phyloP scores from a whole-genome alignment of 2,329 filamentous ascomycete species.

The Xylariaceae sp. region DNA sequence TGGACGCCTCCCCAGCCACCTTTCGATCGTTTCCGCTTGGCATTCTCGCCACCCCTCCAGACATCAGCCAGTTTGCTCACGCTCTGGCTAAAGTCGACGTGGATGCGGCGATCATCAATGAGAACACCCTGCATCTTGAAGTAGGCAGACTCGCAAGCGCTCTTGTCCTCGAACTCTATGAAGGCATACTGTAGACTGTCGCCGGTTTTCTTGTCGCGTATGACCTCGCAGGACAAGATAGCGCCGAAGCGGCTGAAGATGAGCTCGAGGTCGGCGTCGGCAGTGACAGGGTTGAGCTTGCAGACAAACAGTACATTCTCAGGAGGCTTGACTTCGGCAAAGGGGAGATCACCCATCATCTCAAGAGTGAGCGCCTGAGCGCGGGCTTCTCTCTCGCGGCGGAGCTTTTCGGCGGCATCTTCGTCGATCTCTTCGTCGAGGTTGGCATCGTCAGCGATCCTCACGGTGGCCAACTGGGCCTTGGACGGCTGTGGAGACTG shows the following conservation, averaged over 20 bases:
- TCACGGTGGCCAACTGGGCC: conserved; percentile 83
- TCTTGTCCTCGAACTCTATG: conserved; percentile 91
- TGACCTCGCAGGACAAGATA: conserved; percentile 93
- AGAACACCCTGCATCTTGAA: conserved; percentile 98
- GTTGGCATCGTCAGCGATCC: conserved; percentile 85
- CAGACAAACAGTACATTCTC: conserved; percentile 98
- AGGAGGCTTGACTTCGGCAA: conserved; percentile 93
- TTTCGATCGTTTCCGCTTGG: conserved; percentile 57
- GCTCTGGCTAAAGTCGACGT: conserved; percentile 97
- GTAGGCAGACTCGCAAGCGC: conserved; percentile 89
- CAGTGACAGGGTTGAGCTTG: conserved; percentile 95
- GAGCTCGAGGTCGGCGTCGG: conserved; percentile 87
- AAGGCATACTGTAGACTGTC: conserved; percentile 97
- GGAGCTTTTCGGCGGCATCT: conserved; percentile 72
- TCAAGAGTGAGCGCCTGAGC: conserved; percentile 93
- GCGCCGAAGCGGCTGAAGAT: conserved; percentile 97
- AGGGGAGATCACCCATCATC: conserved; percentile 96
- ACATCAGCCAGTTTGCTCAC: conserved; percentile 82
- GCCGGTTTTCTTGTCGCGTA: conserved; percentile 86
- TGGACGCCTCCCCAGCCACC: conserved; percentile 85
- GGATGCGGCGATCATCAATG: conserved; percentile 95
- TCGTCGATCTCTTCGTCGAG: conserved; percentile 69
- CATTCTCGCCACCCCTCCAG: conserved; percentile 83
- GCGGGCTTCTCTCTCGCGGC: conserved; percentile 84
- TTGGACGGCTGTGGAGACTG: conserved; percentile 77